Evolutionary conservation across 495 filamentous ascomycete genomes (phyloP), one percentile per base, ranked within the genome.

Genomic region (Penicillium samsonianum): DNA sequence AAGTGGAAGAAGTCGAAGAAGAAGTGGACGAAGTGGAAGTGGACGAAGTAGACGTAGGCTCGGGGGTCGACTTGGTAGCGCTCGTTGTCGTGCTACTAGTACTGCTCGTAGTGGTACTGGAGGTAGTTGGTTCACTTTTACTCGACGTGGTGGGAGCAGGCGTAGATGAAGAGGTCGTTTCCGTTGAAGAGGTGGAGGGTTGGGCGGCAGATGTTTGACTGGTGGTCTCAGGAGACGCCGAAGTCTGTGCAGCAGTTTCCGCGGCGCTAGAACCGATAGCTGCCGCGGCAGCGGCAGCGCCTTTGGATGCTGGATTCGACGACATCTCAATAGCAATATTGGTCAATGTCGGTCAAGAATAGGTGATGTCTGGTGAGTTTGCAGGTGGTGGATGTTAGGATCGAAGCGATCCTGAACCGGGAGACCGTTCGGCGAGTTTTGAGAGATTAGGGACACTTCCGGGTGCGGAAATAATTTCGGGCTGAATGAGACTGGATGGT

Each of bases 11-110:
- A 23, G 64, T 37, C 20, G 44, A 16, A 14, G 48, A 44, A 6
- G 59, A 50, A 14, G 48, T 49, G 2, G 60, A 50, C 11, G 55
- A 51, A 10, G 61, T 50, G 4, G 73, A 46, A 7, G 61, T 47
- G 1, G 64, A 38, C n/a, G 53, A 55, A 35, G 55, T 62, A 8
- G 69, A 28, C 26, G 53, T 53, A 11, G 73, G 65, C 16, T 73
- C 51, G 22, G 75, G 48, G 19, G 67, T 45, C 14, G 70, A 52
- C 33, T 14, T 56, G 30, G 56, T 60, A 6, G 69, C 57, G 16
- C 73, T 66, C 12, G 73, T 53, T 19, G 74, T 49, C 19, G 68
- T 42, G 6, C 69, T 44, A 48, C 75, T 55, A n/a, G 57, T 65
- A 55, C 57, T 44, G 47, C 42, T 41, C 53, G 41, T 50, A 49